A percentile compares a stretch with the other conserved stretches of the same genome.
phyloP scores from a whole-genome alignment of 78 protist species.

The Dictyostelium intermedium region DNA sequence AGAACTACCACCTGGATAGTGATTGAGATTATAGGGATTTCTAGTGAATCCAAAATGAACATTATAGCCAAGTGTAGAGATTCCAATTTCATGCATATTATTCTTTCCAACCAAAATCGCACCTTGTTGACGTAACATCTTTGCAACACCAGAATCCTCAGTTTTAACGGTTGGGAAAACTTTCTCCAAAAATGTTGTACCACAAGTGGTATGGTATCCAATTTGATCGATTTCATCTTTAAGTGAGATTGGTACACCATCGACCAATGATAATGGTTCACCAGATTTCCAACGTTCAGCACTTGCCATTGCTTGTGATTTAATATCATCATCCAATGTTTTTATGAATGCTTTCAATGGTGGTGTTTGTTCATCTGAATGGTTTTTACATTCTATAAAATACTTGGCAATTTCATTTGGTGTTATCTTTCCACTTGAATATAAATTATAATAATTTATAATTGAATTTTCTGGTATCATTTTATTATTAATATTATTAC shows the following conservation, averaged over 20 bases:
- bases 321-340: not conserved
- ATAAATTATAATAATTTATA: not conserved
- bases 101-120: conserved; percentile 85
- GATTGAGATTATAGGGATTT: conserved; percentile 75
- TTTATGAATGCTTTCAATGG: conserved; percentile 48
- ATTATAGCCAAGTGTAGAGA: conserved; percentile 82
- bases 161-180: not conserved
- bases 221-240: conserved; percentile 81
- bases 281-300: conserved; percentile 42
- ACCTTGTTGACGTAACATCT: conserved; percentile 44
- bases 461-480: not conserved
- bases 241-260: conserved; percentile 84
- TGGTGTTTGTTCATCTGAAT: conserved; percentile 23
- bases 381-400: conserved; percentile 18
- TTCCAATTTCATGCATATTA: conserved; percentile 93
- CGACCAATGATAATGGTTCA: conserved; percentile 64
- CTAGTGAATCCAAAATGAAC: conserved; percentile 68
- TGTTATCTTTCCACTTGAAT: not conserved
- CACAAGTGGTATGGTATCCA: conserved; percentile 67
- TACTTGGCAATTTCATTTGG: not conserved
- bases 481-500: not conserved
- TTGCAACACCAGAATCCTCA: conserved; percentile 32
- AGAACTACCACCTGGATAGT: conserved; percentile 85
- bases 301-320: conserved; percentile 20
- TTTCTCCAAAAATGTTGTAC: conserved; percentile 49